Evolutionary conservation across 345 rosid species (phyloP), one percentile per base, ranked within the genome.

Genomic region (Anacardium occidentale): DNA sequence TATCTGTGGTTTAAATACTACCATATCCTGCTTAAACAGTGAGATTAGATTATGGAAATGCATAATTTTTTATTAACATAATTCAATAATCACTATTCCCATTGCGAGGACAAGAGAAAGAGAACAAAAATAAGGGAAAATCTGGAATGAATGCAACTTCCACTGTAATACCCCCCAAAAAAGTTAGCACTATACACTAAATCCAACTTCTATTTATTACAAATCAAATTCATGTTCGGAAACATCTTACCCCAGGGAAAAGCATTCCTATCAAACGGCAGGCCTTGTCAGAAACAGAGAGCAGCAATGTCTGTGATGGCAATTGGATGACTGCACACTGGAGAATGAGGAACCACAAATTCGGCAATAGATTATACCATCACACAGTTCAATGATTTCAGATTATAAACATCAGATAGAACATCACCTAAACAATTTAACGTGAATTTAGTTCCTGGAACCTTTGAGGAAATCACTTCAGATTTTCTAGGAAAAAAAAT

Each of bases 281-380:
- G 59, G 98, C 94, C 76, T 95, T 92, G 86, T 92, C 97, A 57
- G 94, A 89, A 72, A 91, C 94, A 17, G 97, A 92, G 55, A 95
- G 93, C 68, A 95, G 86, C 79, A 95, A 75, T 0, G 98, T 92
- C 85, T 91, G 98, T 12, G 98, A 92, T 60, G 96, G 94, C 79
- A 95, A 79, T 79, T 91, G 98, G 74, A 95, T 95, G 62, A 95
- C 98, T 69, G 98, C 99, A 87, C 99, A 93, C 98, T 95, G 70
- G 58, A 74, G 44, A 63, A 62, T 37, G 48, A 25, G 24, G 70
- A 69, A 57, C 34, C 11, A 44, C 18, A 74, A 69, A 47, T 45
- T 54, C 53, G 48, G 53, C 54, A 67, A 70, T 71, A 82, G 80
- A 69, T 66, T 66, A 77, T 13, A 34, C 44, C 52, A 65, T 52